Evolutionary conservation across 1,284 basidiomycete genomes (phyloP).

Genomic region (Heterobasidion irregulare): DNA sequence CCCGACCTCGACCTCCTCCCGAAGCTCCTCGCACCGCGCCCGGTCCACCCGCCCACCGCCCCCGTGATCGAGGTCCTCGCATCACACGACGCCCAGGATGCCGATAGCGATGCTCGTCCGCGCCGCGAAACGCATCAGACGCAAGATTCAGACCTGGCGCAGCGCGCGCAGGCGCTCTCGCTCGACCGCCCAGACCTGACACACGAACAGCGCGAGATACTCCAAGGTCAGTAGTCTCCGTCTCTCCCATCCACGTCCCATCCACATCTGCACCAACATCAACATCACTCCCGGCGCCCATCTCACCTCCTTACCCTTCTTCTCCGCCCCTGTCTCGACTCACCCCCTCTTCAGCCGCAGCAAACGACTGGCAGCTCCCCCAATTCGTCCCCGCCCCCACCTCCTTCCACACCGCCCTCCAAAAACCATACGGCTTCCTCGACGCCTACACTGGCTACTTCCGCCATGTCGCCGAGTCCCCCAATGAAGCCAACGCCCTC

Average conservation of each 20-base stretch:
- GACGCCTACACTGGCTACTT: conserved; percentile 68
- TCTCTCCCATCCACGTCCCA: background rate
- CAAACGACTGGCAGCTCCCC: conserved; percentile 70
- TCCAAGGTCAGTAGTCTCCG: conserved; percentile 37
- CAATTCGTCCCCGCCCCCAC: conserved; percentile 42
- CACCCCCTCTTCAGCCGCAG: conserved; percentile 39
- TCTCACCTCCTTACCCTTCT: background rate
- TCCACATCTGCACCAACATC: background rate
- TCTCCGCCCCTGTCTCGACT: conserved; percentile 1
- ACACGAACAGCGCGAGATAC: conserved; percentile 44
- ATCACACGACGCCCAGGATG: conserved; percentile 22
- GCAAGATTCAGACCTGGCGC: conserved; percentile 34
- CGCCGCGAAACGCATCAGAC: conserved; percentile 1
- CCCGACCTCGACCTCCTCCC: conserved; percentile 69
- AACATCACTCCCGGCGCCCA: background rate
- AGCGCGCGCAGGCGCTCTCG: conserved; percentile 29
- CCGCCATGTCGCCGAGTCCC: conserved; percentile 54
- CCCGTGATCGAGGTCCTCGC: conserved; percentile 63
- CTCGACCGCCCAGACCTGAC: conserved; percentile 17
- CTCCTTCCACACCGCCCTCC: conserved; percentile 28
- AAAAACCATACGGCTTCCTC: conserved; percentile 65
- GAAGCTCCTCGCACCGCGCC: conserved; percentile 62
- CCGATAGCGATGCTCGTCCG: conserved; percentile 17
- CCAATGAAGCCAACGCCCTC: conserved; percentile 75
- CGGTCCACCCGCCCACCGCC: conserved; percentile 19